These are phyloP conservation scores for Stromatinia cepivora DNA, from an alignment of 2,329 filamentous ascomycete genomes.

Conservation along the genomic window DNA sequence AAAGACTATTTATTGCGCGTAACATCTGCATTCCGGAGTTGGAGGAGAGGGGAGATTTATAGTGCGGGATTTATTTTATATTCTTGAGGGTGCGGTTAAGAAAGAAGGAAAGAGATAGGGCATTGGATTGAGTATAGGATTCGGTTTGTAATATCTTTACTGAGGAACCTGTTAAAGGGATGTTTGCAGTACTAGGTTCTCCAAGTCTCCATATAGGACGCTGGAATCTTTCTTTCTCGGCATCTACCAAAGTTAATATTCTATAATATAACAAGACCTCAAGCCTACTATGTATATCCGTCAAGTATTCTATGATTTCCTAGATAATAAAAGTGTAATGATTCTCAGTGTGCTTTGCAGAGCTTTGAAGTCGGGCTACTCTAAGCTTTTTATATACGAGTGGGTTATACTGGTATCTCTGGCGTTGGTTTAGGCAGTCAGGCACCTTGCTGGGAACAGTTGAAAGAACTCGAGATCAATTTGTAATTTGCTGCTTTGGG, in stretches of 20 bases:
- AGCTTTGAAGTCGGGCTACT: background rate
- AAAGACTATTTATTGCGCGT: background rate
- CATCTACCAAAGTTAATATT: background rate
- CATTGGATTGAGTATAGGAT: constrained; percentile 34
- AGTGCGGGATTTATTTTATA: background rate
- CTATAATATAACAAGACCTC: background rate
- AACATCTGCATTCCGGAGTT: background rate
- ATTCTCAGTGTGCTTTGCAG: background rate
- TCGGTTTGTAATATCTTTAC: constrained; percentile 37
- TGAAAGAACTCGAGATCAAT: constrained; percentile 1
- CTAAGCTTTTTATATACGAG: constrained; percentile 10
- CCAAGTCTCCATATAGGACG: background rate
- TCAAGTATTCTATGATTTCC: background rate
- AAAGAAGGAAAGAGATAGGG: no score
- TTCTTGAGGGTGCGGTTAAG: background rate
- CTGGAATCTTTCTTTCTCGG: background rate
- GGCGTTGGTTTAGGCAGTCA: background rate
- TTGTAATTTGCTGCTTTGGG: background rate
- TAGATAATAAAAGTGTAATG: background rate
- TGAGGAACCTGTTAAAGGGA: constrained; percentile 37
- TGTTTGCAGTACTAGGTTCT: no score
- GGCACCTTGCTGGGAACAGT: background rate
- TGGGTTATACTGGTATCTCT: background rate
- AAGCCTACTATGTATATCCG: background rate
- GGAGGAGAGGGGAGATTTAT: background rate